Percentiles rank a stretch among this genome's conserved stretches.
phyloP scores from a whole-genome alignment of 352 stramenopile genomes.

The Saprolegnia diclina region DNA sequence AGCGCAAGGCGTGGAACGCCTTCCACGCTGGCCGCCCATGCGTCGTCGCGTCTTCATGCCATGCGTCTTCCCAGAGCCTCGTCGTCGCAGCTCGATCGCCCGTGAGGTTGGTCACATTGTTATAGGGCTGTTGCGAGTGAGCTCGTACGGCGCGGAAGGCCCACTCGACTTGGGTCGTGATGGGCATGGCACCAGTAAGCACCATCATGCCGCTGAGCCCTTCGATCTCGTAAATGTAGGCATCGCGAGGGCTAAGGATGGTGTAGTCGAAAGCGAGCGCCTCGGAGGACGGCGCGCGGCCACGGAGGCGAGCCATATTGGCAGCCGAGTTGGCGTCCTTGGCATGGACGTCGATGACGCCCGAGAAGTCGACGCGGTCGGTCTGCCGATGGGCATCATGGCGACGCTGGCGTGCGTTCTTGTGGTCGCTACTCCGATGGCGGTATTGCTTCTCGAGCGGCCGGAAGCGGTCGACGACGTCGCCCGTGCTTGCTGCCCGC shows the following conservation, averaged over 20 bases:
- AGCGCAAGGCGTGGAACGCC: conserved; percentile 17
- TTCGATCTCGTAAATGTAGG: conserved; percentile 17
- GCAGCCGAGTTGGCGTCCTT: conserved; percentile 1
- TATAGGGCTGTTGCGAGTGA: conserved; percentile 22
- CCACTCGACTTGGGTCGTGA: conserved; percentile 19
- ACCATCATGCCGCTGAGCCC: conserved; percentile 6
- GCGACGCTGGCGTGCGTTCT: conserved; percentile 13
- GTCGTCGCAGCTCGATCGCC: conserved; percentile 9
- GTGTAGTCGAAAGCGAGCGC: background rate
- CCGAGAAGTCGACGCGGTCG: conserved; percentile 14
- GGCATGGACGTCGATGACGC: conserved; percentile 20
- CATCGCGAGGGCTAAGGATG: background rate
- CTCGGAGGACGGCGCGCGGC: background rate
- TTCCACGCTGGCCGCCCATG: conserved; percentile 9
- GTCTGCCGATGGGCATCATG: background rate
- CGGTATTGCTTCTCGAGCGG: conserved; percentile 22
- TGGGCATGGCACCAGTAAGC: conserved; percentile 23
- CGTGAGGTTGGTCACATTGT: conserved; percentile 18
- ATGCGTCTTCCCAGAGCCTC: conserved; percentile 18
- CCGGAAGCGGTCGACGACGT: conserved; percentile 2
- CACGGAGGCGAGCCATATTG: background rate
- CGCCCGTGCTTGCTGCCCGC: background rate
- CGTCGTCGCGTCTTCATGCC: conserved; percentile 12
- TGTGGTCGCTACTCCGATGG: conserved; percentile 11
- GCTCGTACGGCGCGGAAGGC: conserved; percentile 18